Percentiles rank a stretch among this genome's conserved stretches.
These are phyloP conservation scores for Amanita rubescens DNA, from an alignment of 768 basidiomycete genomes.

Conservation along the genomic window DNA sequence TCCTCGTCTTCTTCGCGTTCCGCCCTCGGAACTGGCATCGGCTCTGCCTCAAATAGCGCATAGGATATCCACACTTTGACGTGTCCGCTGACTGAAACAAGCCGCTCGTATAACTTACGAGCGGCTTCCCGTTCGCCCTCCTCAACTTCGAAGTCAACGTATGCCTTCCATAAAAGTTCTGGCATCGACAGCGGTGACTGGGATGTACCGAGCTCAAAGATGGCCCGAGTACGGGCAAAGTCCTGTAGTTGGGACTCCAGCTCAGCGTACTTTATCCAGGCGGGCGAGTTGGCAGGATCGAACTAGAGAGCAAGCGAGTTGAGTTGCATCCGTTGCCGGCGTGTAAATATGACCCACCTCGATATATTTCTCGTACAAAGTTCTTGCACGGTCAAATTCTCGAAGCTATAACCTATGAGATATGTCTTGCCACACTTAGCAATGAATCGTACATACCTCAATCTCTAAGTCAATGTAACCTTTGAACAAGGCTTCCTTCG, in stretches of 20 bases:
- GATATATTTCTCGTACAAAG: slow-evolving; percentile 88
- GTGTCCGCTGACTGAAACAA: slow-evolving; percentile 80
- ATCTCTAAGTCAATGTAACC: slow-evolving; percentile 93
- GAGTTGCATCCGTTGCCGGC: background rate
- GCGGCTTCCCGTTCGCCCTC: slow-evolving; percentile 87
- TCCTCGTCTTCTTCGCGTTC: slow-evolving; percentile 70
- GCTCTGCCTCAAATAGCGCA: slow-evolving; percentile 84
- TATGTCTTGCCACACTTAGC: slow-evolving; percentile 29
- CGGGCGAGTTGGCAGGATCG: slow-evolving; percentile 84
- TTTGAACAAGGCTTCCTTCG: slow-evolving; percentile 93
- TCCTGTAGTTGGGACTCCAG: slow-evolving; percentile 86
- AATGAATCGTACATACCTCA: slow-evolving; percentile 48
- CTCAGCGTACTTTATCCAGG: slow-evolving; percentile 96
- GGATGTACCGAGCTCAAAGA: slow-evolving; percentile 86
- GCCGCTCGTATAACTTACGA: slow-evolving; percentile 81
- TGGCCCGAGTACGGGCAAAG: slow-evolving; percentile 81
- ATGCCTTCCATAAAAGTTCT: slow-evolving; percentile 90
- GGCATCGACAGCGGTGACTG: slow-evolving; percentile 91
- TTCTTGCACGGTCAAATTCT: slow-evolving; percentile 92
- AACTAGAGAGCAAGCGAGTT: slow-evolving; percentile 53
- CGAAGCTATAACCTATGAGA: slow-evolving; percentile 57
- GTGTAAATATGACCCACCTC: slow-evolving; percentile 45
- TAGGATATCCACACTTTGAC: slow-evolving; percentile 98
- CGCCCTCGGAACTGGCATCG: slow-evolving; percentile 57
- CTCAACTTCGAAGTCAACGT: slow-evolving; percentile 93